These are phyloP conservation scores for Wickerhamiella sergipiensis DNA, from an alignment of 805 yeast genomes.

Conservation along the genomic window DNA sequence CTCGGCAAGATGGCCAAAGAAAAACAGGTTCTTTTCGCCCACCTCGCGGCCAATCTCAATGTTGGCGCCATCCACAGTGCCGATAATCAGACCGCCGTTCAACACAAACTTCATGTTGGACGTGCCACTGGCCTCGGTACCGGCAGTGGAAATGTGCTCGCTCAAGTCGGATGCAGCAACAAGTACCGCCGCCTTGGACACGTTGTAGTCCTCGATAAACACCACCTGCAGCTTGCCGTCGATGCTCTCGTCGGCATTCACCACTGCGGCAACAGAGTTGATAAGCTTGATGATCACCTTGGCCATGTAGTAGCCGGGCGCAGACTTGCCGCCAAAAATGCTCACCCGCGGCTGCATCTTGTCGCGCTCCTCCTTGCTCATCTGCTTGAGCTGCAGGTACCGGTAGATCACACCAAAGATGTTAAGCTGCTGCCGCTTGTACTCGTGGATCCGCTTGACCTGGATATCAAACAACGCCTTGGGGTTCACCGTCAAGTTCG, in stretches of 20 bases:
- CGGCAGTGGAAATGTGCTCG: slow-evolving; percentile 93
- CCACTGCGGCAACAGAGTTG: slow-evolving; percentile 66
- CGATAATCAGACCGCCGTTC: slow-evolving; percentile 87
- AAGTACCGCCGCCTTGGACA: slow-evolving; percentile 83
- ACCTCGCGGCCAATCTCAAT: slow-evolving; percentile 89
- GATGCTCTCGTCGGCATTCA: slow-evolving; percentile 64
- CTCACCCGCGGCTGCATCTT: slow-evolving; percentile 62
- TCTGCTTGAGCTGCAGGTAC: slow-evolving; percentile 59
- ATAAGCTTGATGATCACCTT: slow-evolving; percentile 77
- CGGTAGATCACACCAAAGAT: slow-evolving; percentile 80
- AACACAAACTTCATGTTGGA: slow-evolving; percentile 91
- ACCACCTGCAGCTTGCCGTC: slow-evolving; percentile 71
- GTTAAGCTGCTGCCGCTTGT: slow-evolving; percentile 88
- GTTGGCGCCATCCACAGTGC: slow-evolving; percentile 95
- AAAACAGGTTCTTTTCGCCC: slow-evolving; percentile 84
- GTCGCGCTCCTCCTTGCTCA: slow-evolving; percentile 46
- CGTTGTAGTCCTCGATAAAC: slow-evolving; percentile 84
- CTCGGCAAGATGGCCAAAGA: slow-evolving; percentile 84
- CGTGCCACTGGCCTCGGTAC: slow-evolving; percentile 94
- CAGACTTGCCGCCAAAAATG: slow-evolving; percentile 88
- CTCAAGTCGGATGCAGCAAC: slow-evolving; percentile 83
- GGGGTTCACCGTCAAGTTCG: slow-evolving; percentile 44
- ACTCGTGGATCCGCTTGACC: slow-evolving; percentile 90
- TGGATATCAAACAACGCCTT: slow-evolving; percentile 76
- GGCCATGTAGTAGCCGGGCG: slow-evolving; percentile 97